Percentiles rank a stretch among this genome's conserved stretches.
Conservation (phyloP, 2,329 filamentous ascomycete species). For the Sporothrix dimorphospora region DNA sequence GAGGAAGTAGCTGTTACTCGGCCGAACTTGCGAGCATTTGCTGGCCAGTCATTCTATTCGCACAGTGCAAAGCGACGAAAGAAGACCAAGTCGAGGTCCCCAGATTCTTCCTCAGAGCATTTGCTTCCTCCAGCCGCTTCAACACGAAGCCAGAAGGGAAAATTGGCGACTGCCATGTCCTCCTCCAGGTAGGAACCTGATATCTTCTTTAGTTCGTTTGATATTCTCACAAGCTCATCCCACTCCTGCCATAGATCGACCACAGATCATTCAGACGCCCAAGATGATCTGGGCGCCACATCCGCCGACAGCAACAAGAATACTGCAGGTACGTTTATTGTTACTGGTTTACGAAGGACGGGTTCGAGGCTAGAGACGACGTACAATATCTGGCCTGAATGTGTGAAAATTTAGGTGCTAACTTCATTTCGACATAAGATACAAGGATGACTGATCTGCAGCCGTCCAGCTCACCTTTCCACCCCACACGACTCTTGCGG, state of each 20-base stretch:
- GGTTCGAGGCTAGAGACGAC: neutral
- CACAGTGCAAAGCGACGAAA: constrained; percentile 72
- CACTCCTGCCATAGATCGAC: neutral
- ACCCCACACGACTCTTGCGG: constrained; percentile 54
- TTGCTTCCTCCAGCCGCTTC: constrained; percentile 44
- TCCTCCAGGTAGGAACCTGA: constrained; percentile 62
- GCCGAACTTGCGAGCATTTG: constrained; percentile 16
- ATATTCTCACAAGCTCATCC: neutral
- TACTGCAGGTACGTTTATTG: constrained; percentile 44
- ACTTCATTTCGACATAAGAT: neutral
- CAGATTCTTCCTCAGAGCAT: constrained; percentile 39
- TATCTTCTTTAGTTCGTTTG: neutral
- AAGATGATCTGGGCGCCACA: neutral
- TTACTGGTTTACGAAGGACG: neutral
- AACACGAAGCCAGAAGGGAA: constrained; percentile 62
- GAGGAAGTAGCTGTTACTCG: constrained; percentile 13
- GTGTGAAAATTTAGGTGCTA: neutral
- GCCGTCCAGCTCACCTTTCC: constrained; percentile 42
- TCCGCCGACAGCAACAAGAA: constrained; percentile 66
- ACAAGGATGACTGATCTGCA: neutral
- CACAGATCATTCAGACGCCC: neutral
- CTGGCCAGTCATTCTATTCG: constrained; percentile 44
- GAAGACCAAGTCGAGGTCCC: constrained; percentile 50
- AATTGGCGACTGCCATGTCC: constrained; percentile 69
- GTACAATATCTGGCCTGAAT: neutral